Evolutionary conservation across 192 early-diverging fungal genomes (phyloP), one percentile per base, ranked within the genome.

Genomic region (Coemansia sp.): DNA sequence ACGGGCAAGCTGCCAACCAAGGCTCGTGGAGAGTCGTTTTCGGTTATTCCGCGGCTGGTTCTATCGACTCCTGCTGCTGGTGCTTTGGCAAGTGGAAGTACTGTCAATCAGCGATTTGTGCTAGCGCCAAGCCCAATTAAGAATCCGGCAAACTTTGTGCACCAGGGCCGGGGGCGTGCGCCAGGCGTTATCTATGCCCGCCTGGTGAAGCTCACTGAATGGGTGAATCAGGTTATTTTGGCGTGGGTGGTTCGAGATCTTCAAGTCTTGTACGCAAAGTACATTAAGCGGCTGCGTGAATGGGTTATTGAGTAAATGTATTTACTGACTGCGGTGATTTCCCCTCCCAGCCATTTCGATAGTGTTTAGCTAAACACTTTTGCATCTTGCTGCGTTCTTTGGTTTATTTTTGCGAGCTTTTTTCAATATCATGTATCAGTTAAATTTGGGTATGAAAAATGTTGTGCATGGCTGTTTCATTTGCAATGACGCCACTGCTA

Each of bases 161-260:
- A 71, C 38, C 77, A 80, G 52, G 77, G 77, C 38, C 70, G 62
- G 29, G 77, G 77, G 12, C 77, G 80, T 43, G 69, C 75, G 39
- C 75, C 80, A 1, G 72, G 75, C 24, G 69, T 78, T 7, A 76
- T 83, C 38, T 75, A 79, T 39, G 76, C 76, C 4, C 76, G 81
- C 52, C 56, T 83, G 41, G 64, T 75, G 43, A 69, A 67, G 52
- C 48, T 83, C 19, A 62, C 73, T 15, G 81, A 83, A 32, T 83
- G 76, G 73, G 64, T 79, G 45, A 75, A 67, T 65, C 76, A 78
- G 47, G 81, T 83, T 2, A 55, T 83, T 51, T 25, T 78, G 38
- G 81, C 81, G 10, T 83, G 76, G 76, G 73, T 83, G 39, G 73
- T 83, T 27, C 65, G 73, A 47, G 81, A 83, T 39, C 61, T 83